Base-by-base conservation (phyloP, 495 filamentous ascomycete species). In the Neurospora sp. region DNA sequence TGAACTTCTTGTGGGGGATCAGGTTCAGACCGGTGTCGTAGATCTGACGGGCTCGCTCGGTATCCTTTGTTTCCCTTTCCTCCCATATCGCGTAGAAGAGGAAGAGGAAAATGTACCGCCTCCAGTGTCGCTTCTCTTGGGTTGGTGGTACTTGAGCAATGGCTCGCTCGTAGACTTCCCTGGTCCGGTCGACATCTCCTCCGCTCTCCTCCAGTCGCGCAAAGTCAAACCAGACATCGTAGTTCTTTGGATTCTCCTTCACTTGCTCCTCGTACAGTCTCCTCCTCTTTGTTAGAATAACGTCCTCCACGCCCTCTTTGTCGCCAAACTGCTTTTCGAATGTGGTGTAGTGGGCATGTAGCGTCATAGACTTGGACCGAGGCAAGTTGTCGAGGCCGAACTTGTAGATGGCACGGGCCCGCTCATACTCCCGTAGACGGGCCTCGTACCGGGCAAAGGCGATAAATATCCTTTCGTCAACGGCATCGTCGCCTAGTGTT, bases 321-420 rank as follows among this genome's bases (percentile, higher is more conserved):
- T 98, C 95, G 73, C 96, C 96, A 77, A 92, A 98, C 78, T 99
- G 96, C 84, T 99, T 99, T 81, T 98, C 96, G 76, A 99, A 99
- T 0, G 92, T 94, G 0, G 96, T 98, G 81, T 98, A 98, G 37
- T 93, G 88, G 79, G 95, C 93, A 82, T 99, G 95, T 18, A 99
- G 85, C 4, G 84, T 84, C 81, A 92, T 89, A 4, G 96, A 94
- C 81, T 94, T 94, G 16, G 92, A 94, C 35, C 96, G 89, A 3
- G 96, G 91, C 35, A 99, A 87, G 54, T 94, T 92, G 79, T 99
- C 96, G 16, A 99, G 86, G 39, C 95, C 96, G 76, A 94, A 97
- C 81, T 97, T 97, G 86, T 96, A 98, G 77, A 99, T 98, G 40
- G 94, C 94, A 54, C 96, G 84, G n/a, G 96, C 92, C 8, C 96